Evolutionary conservation across 192 early-diverging fungal genomes (phyloP).

Genomic region (Coemansia aciculifera): DNA sequence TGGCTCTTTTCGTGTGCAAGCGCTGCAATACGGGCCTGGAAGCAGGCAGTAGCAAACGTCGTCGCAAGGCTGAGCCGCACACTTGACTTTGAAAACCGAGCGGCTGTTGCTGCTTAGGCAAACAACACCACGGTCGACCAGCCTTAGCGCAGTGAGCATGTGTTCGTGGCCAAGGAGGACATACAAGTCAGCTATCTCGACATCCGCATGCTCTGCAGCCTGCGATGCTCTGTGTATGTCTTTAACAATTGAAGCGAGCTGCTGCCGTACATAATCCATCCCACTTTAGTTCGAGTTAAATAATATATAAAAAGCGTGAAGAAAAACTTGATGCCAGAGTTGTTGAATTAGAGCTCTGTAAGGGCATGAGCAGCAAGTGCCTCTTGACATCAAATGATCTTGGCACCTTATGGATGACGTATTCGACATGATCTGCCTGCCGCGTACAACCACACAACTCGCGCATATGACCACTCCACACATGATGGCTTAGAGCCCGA

Average conservation of each 20-base stretch:
- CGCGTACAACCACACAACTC: neutral
- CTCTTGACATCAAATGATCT: neutral
- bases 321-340: neutral
- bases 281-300: neutral
- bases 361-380: neutral
- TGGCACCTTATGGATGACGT: constrained; percentile 3
- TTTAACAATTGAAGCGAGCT: constrained; percentile 34
- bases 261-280: constrained; percentile 51
- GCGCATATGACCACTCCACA: neutral
- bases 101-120: constrained; percentile 41
- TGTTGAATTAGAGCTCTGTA: neutral
- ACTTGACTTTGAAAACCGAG: constrained; percentile 29
- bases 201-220: neutral
- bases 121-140: constrained; percentile 44
- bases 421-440: neutral
- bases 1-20: constrained; percentile 13
- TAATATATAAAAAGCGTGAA: neutral
- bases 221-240: constrained; percentile 16
- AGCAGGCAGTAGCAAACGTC: constrained; percentile 47
- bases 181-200: constrained; percentile 31
- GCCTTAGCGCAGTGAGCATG: constrained; percentile 23
- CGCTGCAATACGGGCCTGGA: constrained; percentile 43
- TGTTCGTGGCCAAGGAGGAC: constrained; percentile 38
- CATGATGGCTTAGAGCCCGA: neutral
- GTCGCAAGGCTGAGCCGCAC: constrained; percentile 3